phyloP scores from a whole-genome alignment of 2,329 filamentous ascomycete species.

The Ceratocystis variospora region DNA sequence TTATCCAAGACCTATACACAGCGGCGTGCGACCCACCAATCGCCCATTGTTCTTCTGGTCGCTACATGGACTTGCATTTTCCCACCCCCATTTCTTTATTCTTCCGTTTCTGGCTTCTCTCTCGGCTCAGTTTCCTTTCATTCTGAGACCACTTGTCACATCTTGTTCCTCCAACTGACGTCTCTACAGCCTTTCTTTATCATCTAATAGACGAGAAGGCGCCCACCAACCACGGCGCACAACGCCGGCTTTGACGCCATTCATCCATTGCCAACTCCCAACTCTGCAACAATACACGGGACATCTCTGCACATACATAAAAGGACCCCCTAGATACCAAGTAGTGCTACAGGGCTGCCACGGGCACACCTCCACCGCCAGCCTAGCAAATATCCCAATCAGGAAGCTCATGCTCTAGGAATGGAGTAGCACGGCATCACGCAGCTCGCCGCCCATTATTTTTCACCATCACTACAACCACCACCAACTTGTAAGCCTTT shows the following conservation, averaged over 20 bases:
- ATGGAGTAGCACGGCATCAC: slow-evolving; percentile 5
- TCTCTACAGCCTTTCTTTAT: background rate
- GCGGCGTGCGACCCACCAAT: background rate
- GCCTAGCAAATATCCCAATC: background rate
- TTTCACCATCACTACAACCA: background rate
- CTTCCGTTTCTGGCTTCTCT: background rate
- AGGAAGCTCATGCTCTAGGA: slow-evolving; percentile 4
- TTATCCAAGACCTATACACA: background rate
- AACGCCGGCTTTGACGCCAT: background rate
- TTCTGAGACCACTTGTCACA: background rate
- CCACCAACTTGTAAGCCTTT: background rate
- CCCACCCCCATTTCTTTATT: background rate
- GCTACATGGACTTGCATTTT: too few relatives aligned
- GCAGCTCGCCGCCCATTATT: background rate
- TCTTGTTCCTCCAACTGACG: background rate
- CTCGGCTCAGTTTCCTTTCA: background rate
- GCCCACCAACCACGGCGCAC: background rate
- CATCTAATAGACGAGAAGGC: slow-evolving; percentile 1
- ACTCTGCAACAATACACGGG: too few relatives aligned
- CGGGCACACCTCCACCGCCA: background rate
- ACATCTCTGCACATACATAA: too few relatives aligned
- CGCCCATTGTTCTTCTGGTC: background rate
- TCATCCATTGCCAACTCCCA: background rate
- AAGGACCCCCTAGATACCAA: too few relatives aligned
- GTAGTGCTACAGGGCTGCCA: background rate